Base-by-base conservation (phyloP, 2,329 filamentous ascomycete genomes). In the Lachnellula hyalina region DNA sequence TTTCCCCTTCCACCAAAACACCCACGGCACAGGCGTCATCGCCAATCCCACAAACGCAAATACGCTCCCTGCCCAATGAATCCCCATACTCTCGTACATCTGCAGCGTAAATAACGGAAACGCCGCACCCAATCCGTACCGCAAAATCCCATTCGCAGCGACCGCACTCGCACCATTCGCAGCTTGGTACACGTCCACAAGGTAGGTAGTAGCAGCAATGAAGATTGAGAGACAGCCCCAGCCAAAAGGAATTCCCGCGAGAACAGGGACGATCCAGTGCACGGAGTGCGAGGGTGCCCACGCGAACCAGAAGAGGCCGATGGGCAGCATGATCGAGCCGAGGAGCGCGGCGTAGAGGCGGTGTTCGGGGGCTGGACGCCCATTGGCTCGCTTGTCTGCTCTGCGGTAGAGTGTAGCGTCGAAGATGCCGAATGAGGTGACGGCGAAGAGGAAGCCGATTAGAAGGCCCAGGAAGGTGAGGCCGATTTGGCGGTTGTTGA, bases 181-280 rank as follows among this genome's bases (percentile, higher is more conserved):
- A 0, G 61, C 48, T 44, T 54, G 49, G 40, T 68, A 68, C 3
- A 64, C 62, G 28, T 67, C 65, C 0, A 67, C 56, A 1, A 67
- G 53, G 41, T 68, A 68, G 3, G 61, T 60, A 5, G 58, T 64
- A 28, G 59, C 53, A 14, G 61, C 63, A 48, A 68, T 56, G 61
- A 86, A 85, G 5, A 85, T 72, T 52, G 75, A 79, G 2, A 85
- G 67, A 59, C 81, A 82, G 2, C 82, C 82, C 74, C 77, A 82
- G 0, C 80, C 80, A 63, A 86, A 85, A 1, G 65, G 60, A 2
- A 67, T 56, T 5, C 63, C 63, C 12, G 65, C 65, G 0, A 67
- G 38, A 0, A 65, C 61, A 14, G 65, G 64, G 3, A 68, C 62
- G 15, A 68, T 68, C 62, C 63, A 67, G 40, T 65, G 64, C 0